These are phyloP conservation scores for Ophiostoma sp. DNA, from an alignment of 2,329 filamentous ascomycete genomes.

Conservation along the genomic window DNA sequence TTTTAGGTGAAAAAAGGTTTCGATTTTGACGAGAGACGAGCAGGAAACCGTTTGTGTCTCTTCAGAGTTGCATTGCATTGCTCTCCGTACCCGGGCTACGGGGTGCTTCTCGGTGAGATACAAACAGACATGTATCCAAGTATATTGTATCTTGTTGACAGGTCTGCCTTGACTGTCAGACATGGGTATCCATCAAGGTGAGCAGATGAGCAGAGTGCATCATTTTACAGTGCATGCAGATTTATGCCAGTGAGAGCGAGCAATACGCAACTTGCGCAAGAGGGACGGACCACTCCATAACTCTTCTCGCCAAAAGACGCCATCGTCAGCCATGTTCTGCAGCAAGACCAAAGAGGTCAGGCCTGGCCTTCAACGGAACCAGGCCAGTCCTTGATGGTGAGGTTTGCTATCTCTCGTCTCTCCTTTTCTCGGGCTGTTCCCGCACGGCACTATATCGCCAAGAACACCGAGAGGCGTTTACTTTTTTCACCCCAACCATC, in stretches of 20 bases:
- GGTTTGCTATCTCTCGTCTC: background rate
- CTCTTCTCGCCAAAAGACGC: background rate
- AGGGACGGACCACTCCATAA: background rate
- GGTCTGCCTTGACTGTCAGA: background rate
- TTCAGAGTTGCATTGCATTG: conserved; percentile 14
- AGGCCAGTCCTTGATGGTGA: background rate
- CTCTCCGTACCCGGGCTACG: background rate
- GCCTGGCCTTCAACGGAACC: background rate
- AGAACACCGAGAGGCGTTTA: background rate
- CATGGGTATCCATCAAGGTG: background rate
- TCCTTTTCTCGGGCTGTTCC: background rate
- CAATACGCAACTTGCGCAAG: background rate
- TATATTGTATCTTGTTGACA: background rate
- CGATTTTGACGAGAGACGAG: background rate
- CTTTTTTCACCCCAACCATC: background rate
- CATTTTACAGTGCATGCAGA: conserved; percentile 6
- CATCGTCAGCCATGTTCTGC: background rate
- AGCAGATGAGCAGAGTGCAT: background rate
- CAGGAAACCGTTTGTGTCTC: conserved; percentile 1
- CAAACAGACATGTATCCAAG: background rate
- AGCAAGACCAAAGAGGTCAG: background rate
- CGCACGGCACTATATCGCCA: conserved; percentile 6
- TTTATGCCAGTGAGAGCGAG: background rate
- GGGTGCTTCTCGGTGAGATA: conserved; percentile 10
- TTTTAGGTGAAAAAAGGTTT: background rate